Percentiles rank a stretch among this genome's conserved stretches.
Conservation (phyloP, 2,329 filamentous ascomycete species). For the Neurospora crassa region DNA sequence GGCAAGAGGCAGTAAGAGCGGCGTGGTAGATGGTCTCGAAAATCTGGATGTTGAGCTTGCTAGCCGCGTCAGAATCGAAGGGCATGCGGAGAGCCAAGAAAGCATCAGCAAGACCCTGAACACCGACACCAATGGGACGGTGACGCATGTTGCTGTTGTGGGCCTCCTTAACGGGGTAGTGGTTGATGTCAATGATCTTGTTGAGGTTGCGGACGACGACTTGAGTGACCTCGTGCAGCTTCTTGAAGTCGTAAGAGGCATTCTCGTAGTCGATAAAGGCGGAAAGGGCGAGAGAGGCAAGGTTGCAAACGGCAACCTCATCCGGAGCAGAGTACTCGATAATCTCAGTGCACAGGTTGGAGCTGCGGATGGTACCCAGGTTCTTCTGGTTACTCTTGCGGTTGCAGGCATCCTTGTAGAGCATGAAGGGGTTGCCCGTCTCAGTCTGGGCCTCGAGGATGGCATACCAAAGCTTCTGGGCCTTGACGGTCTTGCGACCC, state of each 20-base stretch:
- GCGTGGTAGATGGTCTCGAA: constrained; percentile 99
- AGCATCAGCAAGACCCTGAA: constrained; percentile 94
- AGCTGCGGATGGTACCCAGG: constrained; percentile 94
- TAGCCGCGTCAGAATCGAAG: constrained; percentile 92
- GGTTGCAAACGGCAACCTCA: constrained; percentile 97
- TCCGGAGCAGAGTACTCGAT: constrained; percentile 95
- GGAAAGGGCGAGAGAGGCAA: constrained; percentile 87
- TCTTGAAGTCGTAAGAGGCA: constrained; percentile 87
- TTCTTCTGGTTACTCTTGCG: constrained; percentile 99
- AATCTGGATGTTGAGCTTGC: constrained; percentile 92
- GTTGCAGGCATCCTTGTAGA: constrained; percentile 98
- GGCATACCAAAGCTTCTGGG: constrained; percentile 98
- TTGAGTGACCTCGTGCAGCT: constrained; percentile 88
- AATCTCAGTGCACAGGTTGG: constrained; percentile 98
- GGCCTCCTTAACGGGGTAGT: constrained; percentile 94
- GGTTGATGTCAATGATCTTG: constrained; percentile 96
- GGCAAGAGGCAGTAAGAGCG: constrained; percentile 78
- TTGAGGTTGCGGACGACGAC: constrained; percentile 93
- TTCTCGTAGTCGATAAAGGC: constrained; percentile 81
- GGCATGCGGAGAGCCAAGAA: constrained; percentile 95
- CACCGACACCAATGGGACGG: constrained; percentile 89
- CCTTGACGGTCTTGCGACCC: constrained; percentile 85
- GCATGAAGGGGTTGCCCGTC: constrained; percentile 98
- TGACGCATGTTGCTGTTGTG: constrained; percentile 96
- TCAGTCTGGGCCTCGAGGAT: constrained; percentile 97